These are phyloP conservation scores for Cyberlindnera bimundalis DNA, from an alignment of 805 yeast species.

Conservation along the genomic window DNA sequence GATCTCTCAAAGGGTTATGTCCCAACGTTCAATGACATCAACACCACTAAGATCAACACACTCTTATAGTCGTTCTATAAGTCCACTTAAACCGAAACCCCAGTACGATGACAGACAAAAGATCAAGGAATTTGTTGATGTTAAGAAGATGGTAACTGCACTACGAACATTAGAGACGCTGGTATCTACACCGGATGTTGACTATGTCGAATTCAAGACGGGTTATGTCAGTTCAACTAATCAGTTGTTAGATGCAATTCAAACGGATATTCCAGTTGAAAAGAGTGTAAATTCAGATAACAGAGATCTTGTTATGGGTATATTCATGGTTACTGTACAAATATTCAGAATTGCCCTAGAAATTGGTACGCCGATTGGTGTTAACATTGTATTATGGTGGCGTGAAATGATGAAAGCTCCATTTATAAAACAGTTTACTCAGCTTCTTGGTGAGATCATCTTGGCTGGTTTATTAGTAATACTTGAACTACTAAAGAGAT, in stretches of 20 bases:
- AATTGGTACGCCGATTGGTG: constrained; percentile 11
- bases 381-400: background rate
- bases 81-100: background rate
- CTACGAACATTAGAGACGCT: constrained; percentile 10
- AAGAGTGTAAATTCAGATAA: background rate
- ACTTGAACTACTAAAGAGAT: constrained; percentile 4
- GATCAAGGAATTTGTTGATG: constrained; percentile 16
- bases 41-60: background rate
- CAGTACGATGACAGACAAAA: constrained; percentile 2
- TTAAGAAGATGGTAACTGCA: constrained; percentile 8
- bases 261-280: background rate
- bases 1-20: constrained; percentile 13
- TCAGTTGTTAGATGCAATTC: constrained; percentile 8
- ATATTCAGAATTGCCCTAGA: constrained; percentile 12
- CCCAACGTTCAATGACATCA: constrained; percentile 3
- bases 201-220: constrained; percentile 6
- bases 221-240: constrained; percentile 7
- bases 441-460: constrained; percentile 12
- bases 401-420: constrained; percentile 6
- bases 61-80: background rate
- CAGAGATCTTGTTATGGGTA: constrained; percentile 12
- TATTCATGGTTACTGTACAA: constrained; percentile 12
- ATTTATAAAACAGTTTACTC: constrained; percentile 4
- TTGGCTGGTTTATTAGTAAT: constrained; percentile 10
- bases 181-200: constrained; percentile 5